A percentile compares a stretch with the other conserved stretches of the same genome.
phyloP scores from a whole-genome alignment of 768 basidiomycete species.

The Termitomyces bulborhizus region DNA sequence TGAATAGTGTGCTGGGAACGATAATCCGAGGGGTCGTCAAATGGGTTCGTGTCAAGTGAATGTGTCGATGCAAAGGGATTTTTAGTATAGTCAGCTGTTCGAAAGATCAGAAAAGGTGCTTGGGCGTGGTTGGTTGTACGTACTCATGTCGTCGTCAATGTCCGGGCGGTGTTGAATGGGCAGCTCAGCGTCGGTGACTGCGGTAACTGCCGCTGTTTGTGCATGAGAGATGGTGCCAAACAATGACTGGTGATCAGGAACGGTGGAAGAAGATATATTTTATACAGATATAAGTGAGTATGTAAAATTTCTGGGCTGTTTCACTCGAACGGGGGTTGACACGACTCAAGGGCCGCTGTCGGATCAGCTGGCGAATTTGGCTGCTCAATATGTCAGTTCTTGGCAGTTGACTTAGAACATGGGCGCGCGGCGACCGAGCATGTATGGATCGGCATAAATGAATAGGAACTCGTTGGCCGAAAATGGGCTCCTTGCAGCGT shows the following conservation, averaged over 20 bases:
- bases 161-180: constrained; percentile 4
- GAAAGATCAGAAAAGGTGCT: background rate
- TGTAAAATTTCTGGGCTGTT: too few relatives aligned
- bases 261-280: background rate
- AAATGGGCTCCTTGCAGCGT: background rate
- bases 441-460: constrained; percentile 7
- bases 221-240: constrained; percentile 8
- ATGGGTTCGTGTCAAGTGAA: constrained; percentile 84
- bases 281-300: too few relatives aligned
- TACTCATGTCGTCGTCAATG: constrained; percentile 14
- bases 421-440: background rate
- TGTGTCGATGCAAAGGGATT: constrained; percentile 85
- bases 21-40: constrained; percentile 68
- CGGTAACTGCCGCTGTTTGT: constrained; percentile 20
- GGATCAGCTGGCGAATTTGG: background rate
- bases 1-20: constrained; percentile 15
- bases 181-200: background rate
- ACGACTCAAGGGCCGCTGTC: background rate
- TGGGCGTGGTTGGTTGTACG: background rate
- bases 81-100: constrained; percentile 38
- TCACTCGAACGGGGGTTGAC: background rate
- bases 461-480: constrained; percentile 2
- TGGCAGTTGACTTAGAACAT: constrained; percentile 1
- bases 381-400: background rate
- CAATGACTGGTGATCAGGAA: constrained; percentile 3